Evolutionary conservation across 2,329 filamentous ascomycete species (phyloP).

Genomic region (Fusarium nurragi): DNA sequence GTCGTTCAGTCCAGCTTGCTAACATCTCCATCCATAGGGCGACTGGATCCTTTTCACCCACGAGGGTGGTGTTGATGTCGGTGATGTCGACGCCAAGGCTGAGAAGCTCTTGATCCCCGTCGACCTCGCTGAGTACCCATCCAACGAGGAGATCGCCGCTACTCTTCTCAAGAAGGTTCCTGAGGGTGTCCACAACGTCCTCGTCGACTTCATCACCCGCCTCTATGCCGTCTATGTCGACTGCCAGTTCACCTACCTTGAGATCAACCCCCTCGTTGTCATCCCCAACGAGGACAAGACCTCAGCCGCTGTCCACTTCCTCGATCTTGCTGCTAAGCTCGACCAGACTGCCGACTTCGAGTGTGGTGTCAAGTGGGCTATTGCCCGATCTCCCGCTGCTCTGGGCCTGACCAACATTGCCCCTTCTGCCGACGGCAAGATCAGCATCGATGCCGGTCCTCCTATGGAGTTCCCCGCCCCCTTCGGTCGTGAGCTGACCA

Average conservation of each 20-base stretch:
- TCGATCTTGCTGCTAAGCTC: constrained; percentile 97
- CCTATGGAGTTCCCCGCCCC: constrained; percentile 99
- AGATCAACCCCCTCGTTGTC: constrained; percentile 99
- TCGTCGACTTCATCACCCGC: constrained; percentile 98
- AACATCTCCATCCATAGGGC: constrained; percentile 67
- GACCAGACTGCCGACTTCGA: constrained; percentile 99
- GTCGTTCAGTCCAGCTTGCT: constrained; percentile 25
- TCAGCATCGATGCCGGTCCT: constrained; percentile 94
- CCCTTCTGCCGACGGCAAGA: constrained; percentile 72
- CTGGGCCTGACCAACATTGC: constrained; percentile 80
- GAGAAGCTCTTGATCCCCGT: constrained; percentile 99
- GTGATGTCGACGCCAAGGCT: constrained; percentile 98
- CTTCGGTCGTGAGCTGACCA: constrained; percentile 97
- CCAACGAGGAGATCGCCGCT: constrained; percentile 90
- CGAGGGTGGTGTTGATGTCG: constrained; percentile 99
- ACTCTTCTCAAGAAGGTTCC: constrained; percentile 92
- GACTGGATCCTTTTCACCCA: constrained; percentile 99
- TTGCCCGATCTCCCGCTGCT: constrained; percentile 89
- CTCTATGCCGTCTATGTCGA: constrained; percentile 99
- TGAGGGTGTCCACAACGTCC: constrained; percentile 94
- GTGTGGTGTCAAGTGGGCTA: constrained; percentile 98
- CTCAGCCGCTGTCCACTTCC: constrained; percentile 95
- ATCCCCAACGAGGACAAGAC: constrained; percentile 93
- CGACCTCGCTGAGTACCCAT: constrained; percentile 92
- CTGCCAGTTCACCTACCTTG: constrained; percentile 99